Evolutionary conservation across 2,329 filamentous ascomycete species (phyloP), one percentile per base, ranked within the genome.

Genomic region (Cercospora citrullina): DNA sequence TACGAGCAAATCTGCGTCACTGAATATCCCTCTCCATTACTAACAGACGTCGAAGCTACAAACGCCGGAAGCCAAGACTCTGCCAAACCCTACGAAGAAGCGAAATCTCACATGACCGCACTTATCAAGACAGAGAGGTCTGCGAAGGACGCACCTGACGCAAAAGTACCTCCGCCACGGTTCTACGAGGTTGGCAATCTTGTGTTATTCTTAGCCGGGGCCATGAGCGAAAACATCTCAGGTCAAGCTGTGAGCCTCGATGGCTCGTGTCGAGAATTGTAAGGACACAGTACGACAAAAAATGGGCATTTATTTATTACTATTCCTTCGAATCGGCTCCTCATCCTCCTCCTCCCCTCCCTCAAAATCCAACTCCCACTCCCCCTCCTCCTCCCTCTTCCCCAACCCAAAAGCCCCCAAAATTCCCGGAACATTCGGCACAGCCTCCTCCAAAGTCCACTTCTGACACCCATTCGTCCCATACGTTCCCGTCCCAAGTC

Each of bases 401-500:
- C 55, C 66, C 12, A 59, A 5, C 28, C 26, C 63, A 36, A 65
- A 31, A 12, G 23, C 51, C 18, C 18, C 30, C 58, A 45, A 14
- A 21, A 57, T 26, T 3, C 7, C 65, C 33, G 33, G 48, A 18
- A 31, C 61, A 4, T 33, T 45, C 28, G 42, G 21, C 42, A 51
- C 18, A 51, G 63, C 63, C 21, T 16, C 26, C 60, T 70, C 66
- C 51, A 73, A 66, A 31, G 12, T 65, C 71, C 70, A 73, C 39
- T 36, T 63, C 69, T 73, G 72, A 68, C 72, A 73, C 48, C 65
- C 68, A 31, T 26, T 31, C 36, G 45, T 66, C 36, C 72, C 72
- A 70, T 64, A 72, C 57, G 58, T 48, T 39, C 33, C 51, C 39
- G 12, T 61, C 6, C 45, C 63, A 10, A 60, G 63, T 5, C 71